Conservation (phyloP, 352 stramenopile species). For the Halophytophthora batemanensis region DNA sequence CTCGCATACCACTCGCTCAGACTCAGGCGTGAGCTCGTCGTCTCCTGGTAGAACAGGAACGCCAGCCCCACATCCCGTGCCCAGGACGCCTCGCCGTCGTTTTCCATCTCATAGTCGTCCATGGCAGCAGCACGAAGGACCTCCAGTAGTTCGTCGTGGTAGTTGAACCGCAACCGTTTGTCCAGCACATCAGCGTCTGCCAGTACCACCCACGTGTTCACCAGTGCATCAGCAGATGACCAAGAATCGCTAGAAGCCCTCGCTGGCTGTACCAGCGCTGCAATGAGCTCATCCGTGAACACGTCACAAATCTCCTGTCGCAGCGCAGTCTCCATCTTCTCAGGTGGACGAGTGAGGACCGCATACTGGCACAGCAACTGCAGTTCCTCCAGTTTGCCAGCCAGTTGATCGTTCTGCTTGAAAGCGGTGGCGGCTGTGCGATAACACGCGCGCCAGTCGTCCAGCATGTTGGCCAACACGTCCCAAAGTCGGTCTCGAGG, state of each 20-base stretch:
- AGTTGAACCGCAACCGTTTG: slow-evolving; percentile 41
- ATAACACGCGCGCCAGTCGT: slow-evolving; percentile 41
- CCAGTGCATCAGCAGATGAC: slow-evolving; percentile 10
- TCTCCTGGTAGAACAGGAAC: slow-evolving; percentile 76
- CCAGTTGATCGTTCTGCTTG: slow-evolving; percentile 15
- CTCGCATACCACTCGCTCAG: slow-evolving; percentile 66
- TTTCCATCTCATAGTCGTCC: slow-evolving; percentile 13
- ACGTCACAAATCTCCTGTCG: slow-evolving; percentile 46
- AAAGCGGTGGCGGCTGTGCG: slow-evolving; percentile 5
- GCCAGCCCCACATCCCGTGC: slow-evolving; percentile 58
- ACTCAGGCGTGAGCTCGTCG: slow-evolving; percentile 49
- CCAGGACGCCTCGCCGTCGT: slow-evolving; percentile 27
- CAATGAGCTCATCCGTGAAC: slow-evolving; percentile 38
- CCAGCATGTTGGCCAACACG: slow-evolving; percentile 29
- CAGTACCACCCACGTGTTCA: slow-evolving; percentile 25
- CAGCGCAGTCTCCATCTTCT: slow-evolving; percentile 40
- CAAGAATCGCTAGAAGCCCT: neutral
- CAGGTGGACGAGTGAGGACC: slow-evolving; percentile 13
- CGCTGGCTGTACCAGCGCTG: slow-evolving; percentile 34
- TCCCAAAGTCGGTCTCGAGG: slow-evolving; percentile 16
- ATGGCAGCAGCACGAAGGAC: slow-evolving; percentile 39
- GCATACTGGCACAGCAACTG: slow-evolving; percentile 44
- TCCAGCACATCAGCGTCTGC: slow-evolving; percentile 30
- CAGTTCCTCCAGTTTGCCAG: slow-evolving; percentile 34
- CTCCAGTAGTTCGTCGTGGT: slow-evolving; percentile 52